These are phyloP conservation scores for Triticum aestivum DNA, from an alignment of 176 grass and related monocot species.

Conservation along the genomic window DNA sequence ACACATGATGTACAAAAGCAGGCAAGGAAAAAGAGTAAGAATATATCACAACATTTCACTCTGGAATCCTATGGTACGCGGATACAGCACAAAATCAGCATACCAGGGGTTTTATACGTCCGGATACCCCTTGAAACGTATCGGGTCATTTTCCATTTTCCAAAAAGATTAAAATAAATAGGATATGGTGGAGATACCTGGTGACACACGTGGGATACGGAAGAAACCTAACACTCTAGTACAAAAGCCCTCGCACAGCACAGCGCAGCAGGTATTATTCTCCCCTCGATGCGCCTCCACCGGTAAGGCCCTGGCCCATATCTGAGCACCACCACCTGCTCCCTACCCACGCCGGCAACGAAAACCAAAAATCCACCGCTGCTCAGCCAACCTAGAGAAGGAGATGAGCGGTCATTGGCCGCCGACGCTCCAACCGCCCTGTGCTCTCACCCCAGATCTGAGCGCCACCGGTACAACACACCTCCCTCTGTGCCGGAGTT, in stretches of 20 bases:
- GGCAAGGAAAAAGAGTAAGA: conserved; percentile 6
- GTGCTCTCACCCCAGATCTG: neutral
- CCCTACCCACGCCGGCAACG: neutral
- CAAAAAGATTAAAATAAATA: neutral
- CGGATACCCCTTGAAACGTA: neutral
- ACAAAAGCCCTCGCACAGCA: neutral
- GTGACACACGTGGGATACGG: neutral
- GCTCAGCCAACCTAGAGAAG: neutral
- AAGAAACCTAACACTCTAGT: neutral
- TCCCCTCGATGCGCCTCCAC: neutral
- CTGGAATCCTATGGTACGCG: neutral
- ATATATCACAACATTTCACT: neutral
- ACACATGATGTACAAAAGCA: neutral
- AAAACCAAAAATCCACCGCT: neutral
- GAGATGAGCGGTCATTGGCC: neutral
- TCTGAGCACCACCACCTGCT: neutral
- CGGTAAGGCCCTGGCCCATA: neutral
- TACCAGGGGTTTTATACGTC: neutral
- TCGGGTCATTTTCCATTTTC: neutral
- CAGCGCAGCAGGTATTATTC: neutral
- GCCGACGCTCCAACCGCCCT: neutral
- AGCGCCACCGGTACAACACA: neutral
- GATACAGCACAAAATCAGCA: neutral
- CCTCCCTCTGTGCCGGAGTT: neutral
- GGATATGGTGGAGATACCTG: neutral